Conservation (phyloP, 129 eudicot species). For the Saussurea involucrata region DNA sequence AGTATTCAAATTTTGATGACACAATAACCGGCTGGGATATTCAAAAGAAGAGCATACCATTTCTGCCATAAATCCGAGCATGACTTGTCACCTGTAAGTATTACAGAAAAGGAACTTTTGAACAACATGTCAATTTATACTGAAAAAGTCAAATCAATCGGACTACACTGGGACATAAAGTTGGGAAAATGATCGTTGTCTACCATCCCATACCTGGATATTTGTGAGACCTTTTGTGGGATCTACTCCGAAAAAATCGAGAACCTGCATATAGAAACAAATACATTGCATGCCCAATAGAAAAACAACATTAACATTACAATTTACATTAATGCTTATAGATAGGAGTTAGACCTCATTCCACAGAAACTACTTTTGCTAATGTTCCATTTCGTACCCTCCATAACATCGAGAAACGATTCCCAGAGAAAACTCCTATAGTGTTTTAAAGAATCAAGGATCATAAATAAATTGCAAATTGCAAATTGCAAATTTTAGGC, state of each 20-base stretch:
- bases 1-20: background rate
- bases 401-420: too few species aligned
- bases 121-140: background rate
- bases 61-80: conserved; percentile 76
- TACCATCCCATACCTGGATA: conserved; percentile 47
- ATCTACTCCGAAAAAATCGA: conserved; percentile 73
- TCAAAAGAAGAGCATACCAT: conserved; percentile 43
- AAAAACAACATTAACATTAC: background rate
- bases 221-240: conserved; percentile 79
- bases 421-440: too few species aligned
- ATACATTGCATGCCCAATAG: background rate
- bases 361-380: too few species aligned
- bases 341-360: background rate
- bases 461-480: too few species aligned
- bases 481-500: too few species aligned
- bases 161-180: background rate
- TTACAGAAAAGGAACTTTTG: background rate
- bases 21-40: background rate
- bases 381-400: too few species aligned
- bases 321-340: background rate
- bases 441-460: too few species aligned
- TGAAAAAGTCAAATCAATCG: background rate
- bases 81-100: conserved; percentile 62
- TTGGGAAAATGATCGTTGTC: background rate
- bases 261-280: conserved; percentile 42